Conservation (phyloP, 225 moss, liverwort and hornwort genomes). For the Bryoerythrophyllum caledonicum region DNA sequence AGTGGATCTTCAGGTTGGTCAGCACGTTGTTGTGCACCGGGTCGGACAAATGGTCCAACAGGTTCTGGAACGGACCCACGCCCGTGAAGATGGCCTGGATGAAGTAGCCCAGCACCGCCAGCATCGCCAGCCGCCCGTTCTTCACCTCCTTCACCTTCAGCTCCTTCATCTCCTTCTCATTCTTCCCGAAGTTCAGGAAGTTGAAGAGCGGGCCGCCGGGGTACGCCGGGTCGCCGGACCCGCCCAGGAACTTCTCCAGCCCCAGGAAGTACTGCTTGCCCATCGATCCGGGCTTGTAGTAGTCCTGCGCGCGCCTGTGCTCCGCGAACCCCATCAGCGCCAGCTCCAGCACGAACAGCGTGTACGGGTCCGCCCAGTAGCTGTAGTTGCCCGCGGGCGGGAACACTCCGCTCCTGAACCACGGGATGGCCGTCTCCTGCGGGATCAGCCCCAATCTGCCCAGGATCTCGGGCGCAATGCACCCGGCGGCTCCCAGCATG, state of each 20-base stretch:
- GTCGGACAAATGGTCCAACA: slow-evolving; percentile 81
- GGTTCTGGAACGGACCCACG: slow-evolving; percentile 96
- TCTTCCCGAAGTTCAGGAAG: slow-evolving; percentile 75
- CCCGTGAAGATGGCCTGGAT: slow-evolving; percentile 88
- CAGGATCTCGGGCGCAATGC: slow-evolving; percentile 83
- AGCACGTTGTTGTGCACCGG: slow-evolving; percentile 83
- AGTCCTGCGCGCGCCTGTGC: slow-evolving; percentile 96
- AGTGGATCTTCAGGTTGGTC: slow-evolving; percentile 82
- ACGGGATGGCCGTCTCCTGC: slow-evolving; percentile 67
- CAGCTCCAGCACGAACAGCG: slow-evolving; percentile 81
- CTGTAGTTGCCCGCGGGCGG: slow-evolving; percentile 67
- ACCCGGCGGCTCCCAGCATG: slow-evolving; percentile 84
- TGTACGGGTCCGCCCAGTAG: slow-evolving; percentile 96
- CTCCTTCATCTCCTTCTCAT: slow-evolving; percentile 52
- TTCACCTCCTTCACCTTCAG: slow-evolving; percentile 93
- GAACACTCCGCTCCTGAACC: slow-evolving; percentile 79
- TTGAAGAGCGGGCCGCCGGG: slow-evolving; percentile 91
- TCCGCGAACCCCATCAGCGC: slow-evolving; percentile 90
- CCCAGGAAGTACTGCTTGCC: slow-evolving; percentile 98
- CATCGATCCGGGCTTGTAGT: slow-evolving; percentile 97
- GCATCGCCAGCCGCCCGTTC: slow-evolving; percentile 94
- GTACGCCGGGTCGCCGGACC: slow-evolving; percentile 81
- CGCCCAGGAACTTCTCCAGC: slow-evolving; percentile 81
- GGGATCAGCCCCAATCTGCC: slow-evolving; percentile 75
- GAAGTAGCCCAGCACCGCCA: slow-evolving; percentile 78